Evolutionary conservation across 1,284 basidiomycete genomes (phyloP), one percentile per base, ranked within the genome.

Genomic region (Neolentinus lepideus): DNA sequence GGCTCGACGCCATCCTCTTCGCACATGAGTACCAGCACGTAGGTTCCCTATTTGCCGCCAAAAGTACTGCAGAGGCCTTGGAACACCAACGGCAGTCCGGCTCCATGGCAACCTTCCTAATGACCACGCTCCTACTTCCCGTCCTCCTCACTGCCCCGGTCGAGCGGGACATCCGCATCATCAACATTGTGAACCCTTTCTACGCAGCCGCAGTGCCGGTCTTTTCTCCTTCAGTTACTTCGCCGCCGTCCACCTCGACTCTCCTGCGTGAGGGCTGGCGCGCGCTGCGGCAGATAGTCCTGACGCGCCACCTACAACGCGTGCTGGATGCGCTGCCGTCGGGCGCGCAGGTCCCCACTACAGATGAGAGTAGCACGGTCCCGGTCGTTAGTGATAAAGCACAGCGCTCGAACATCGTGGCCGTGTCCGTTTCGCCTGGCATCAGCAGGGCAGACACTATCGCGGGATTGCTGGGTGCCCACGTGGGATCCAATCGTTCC

Each of bases 101-200:
- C 1, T 80, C 85, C 0, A 67, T 88, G 45, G 81, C 84, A n/a
- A 85, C 86, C 12, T 94, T 92, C 70, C 74, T 93, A 52, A 75
- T 93, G 16, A 76, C 81, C 8, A 93, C 91, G 0, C 75, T 91
- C 3, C 76, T 94, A 0, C 78, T 94, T 0, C 92, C 92, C 2
- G 75, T 79, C 27, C 73, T 94, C 2, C 80, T 94, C 14, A 83
- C 88, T 29, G 86, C 88, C 1, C 92, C 91, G 0, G 74, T 79
- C 4, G 91, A 94, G 66, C 80, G 92, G 46, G 90, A 92, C 61
- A 92, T 95, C 53, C 84, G 92, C 19, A 80, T 94, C 59, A 73
- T 94, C 63, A 83, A 83, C 57, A 77, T 94, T 45, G 78, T 93
- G 64, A 92, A 93, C 58, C 90, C 90, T 0, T 90, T 90, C 60